Evolutionary conservation across 306 rosid genomes (phyloP).

Genomic region (Urtica urens): DNA sequence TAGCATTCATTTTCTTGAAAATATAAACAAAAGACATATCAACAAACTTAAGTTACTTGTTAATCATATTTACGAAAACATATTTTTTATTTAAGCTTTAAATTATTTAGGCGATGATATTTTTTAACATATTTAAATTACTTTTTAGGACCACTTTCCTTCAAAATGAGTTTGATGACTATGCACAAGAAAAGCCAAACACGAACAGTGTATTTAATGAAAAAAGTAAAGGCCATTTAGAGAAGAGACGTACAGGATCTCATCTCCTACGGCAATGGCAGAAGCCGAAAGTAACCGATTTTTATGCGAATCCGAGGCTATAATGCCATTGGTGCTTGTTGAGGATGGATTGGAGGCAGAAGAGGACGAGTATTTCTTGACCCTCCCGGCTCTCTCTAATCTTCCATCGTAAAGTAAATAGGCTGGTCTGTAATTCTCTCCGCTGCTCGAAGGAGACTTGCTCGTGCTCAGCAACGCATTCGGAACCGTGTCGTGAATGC

Average conservation of each 20-base stretch:
- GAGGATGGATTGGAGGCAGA: conserved; percentile 26
- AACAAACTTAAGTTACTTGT: no score
- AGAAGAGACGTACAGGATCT: conserved; percentile 75
- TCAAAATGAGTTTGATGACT: no score
- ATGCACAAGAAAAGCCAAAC: no score
- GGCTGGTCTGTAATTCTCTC: conserved; percentile 65
- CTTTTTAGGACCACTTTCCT: no score
- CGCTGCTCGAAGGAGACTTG: conserved; percentile 26
- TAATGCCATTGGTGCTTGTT: conserved; percentile 48
- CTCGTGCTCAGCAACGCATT: conserved; percentile 51
- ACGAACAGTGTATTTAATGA: no score
- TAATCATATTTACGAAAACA: no score
- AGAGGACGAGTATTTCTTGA: conserved; percentile 36
- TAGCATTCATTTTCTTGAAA: no score
- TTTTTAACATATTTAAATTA: no score
- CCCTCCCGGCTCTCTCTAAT: conserved; percentile 92
- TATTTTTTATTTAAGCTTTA: no score
- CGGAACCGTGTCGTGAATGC: conserved; percentile 80
- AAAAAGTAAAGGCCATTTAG: conserved; percentile 12
- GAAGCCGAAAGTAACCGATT: conserved; percentile 62
- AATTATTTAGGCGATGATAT: no score
- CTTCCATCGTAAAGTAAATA: conserved; percentile 90
- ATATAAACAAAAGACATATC: no score
- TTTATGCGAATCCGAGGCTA: conserved; percentile 28
- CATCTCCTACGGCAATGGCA: conserved; percentile 79